Percentiles rank a stretch among this genome's conserved stretches.
Evolutionary conservation across 371 early-diverging fungal species (phyloP).

Genomic region (Rhizopus delemar): DNA sequence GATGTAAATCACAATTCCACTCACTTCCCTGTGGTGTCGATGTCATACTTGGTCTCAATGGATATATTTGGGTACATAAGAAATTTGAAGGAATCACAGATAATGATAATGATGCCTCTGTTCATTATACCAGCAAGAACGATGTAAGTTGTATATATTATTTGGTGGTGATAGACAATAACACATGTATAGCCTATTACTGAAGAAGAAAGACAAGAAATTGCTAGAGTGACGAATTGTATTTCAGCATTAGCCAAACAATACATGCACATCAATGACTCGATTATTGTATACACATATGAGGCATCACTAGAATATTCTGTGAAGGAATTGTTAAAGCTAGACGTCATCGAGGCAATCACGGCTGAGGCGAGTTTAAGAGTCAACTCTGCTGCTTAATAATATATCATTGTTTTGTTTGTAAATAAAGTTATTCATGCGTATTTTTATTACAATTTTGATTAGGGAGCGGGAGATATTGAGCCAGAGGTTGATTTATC

Average conservation of each 20-base stretch:
- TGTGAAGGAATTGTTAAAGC: slow-evolving; percentile 64
- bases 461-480: slow-evolving; percentile 26
- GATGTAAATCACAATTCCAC: slow-evolving; percentile 92
- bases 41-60: slow-evolving; percentile 94
- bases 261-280: slow-evolving; percentile 81
- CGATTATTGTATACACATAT: slow-evolving; percentile 83
- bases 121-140: slow-evolving; percentile 78
- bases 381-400: slow-evolving; percentile 28
- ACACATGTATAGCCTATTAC: slow-evolving; percentile 52
- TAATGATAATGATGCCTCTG: slow-evolving; percentile 69
- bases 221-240: slow-evolving; percentile 88
- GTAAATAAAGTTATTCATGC: slow-evolving; percentile 17
- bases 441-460: slow-evolving; percentile 21
- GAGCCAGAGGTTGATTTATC: slow-evolving; percentile 34
- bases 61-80: slow-evolving; percentile 94
- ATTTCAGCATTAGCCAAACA: slow-evolving; percentile 76
- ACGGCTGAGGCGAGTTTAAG: slow-evolving; percentile 50
- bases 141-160: slow-evolving; percentile 53
- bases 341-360: slow-evolving; percentile 59
- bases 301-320: slow-evolving; percentile 77
- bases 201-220: slow-evolving; percentile 67
- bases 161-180: not conserved
- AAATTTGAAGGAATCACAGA: slow-evolving; percentile 56
- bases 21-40: slow-evolving; percentile 86
- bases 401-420: slow-evolving; percentile 3